These are phyloP conservation scores for Spiromastix sp. DNA, from an alignment of 2,329 filamentous ascomycete genomes.

Conservation along the genomic window DNA sequence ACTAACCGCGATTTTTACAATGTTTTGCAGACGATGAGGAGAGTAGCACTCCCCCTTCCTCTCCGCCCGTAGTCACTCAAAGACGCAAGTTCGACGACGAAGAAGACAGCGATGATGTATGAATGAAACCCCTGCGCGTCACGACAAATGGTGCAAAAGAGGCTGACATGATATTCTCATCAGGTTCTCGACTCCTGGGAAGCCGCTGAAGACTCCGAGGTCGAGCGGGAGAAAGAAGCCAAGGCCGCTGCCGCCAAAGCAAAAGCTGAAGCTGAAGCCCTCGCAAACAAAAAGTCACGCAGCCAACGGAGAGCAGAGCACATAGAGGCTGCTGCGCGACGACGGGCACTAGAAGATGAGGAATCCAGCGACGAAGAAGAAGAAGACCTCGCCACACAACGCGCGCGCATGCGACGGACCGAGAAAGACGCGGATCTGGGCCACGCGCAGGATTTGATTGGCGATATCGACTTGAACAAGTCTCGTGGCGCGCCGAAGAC, in stretches of 20 bases:
- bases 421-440: conserved; percentile 83
- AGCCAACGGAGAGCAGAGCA: conserved; percentile 74
- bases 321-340: conserved; percentile 52
- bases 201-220: conserved; percentile 91
- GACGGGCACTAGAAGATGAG: conserved; percentile 49
- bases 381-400: conserved; percentile 61
- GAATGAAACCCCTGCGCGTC: conserved; percentile 11
- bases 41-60: conserved; percentile 39
- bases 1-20: conserved; percentile 4
- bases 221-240: conserved; percentile 87
- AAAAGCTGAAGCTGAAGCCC: conserved; percentile 79
- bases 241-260: conserved; percentile 78
- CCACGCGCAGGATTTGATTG: conserved; percentile 87
- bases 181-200: conserved; percentile 96
- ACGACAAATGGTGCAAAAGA: background rate
- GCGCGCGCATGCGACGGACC: conserved; percentile 62
- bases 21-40: conserved; percentile 41
- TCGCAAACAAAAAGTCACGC: conserved; percentile 85
- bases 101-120: conserved; percentile 71
- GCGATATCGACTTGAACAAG: conserved; percentile 60
- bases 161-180: conserved; percentile 2
- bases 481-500: conserved; percentile 52
- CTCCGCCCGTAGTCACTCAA: conserved; percentile 34
- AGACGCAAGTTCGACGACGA: conserved; percentile 83
- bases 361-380: conserved; percentile 51